Base-by-base conservation (phyloP, 495 filamentous ascomycete species). In the Monascus purpureus region DNA sequence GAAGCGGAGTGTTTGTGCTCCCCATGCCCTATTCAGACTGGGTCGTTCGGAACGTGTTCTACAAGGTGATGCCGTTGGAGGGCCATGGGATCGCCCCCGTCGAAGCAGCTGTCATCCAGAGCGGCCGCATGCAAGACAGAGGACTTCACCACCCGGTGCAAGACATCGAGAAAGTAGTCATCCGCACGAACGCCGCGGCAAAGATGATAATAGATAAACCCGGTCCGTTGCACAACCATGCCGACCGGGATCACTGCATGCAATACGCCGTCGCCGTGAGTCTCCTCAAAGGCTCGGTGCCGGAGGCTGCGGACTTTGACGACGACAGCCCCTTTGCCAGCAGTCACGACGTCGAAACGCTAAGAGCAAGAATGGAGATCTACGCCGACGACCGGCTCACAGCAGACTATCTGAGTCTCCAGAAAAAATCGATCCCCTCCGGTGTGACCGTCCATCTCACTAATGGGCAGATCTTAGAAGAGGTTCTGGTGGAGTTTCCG, bases 401-500 rank as follows among this genome's bases (percentile, higher is more conserved):
- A 1, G 27, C 33, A 25, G 61, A 53, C 28, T 66, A 66, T 33
- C 41, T 47, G 6, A 36, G 59, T 22, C 24, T 33, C 4, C 36
- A 52, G 2, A 52, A 41, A 15, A 42, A 41, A 30, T 55, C 48
- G 30, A 30, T 46, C 4, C 40, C 43, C 0, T 40, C 35, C 31
- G 52, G 41, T 0, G 25, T 59, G 12, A 45, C 37, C 4, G 27
- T 61, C 2, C 7, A 31, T 16, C 31, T 64, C 8, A 13, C 29
- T 2, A 35, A 49, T 42, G 45, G 55, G 6, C 28, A 37, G 3
- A 57, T 72, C 14, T 59, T 88, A 14, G 67, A 76, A 6, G 83
- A 93, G 52, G 72, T 86, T 27, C 67, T 81, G 7, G 70, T 93
- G n/a, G 80, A 92, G 52, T 84, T 79, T 29, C 85, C 85, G 3